A percentile compares a stretch with the other conserved stretches of the same genome.
phyloP scores from a whole-genome alignment of 2,329 filamentous ascomycete species.

The Neocucurbitaria cava region DNA sequence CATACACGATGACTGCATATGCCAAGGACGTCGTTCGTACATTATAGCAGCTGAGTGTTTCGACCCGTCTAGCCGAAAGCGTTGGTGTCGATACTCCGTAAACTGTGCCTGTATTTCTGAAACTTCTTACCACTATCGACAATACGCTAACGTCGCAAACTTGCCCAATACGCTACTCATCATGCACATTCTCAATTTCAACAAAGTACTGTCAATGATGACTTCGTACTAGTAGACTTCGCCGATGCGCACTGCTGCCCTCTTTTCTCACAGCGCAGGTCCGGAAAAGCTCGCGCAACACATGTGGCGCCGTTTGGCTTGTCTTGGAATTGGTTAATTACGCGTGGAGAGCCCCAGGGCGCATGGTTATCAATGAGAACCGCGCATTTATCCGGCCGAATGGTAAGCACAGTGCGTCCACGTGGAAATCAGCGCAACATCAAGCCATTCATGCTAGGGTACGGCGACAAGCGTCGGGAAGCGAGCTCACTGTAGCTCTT shows the following conservation, averaged over 20 bases:
- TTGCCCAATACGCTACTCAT: neutral
- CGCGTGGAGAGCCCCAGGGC: conserved; percentile 10
- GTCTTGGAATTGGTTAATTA: conserved; percentile 14
- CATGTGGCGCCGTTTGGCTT: conserved; percentile 6
- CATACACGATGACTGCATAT: conserved; percentile 1
- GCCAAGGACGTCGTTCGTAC: conserved; percentile 9
- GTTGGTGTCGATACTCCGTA: no score
- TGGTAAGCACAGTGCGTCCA: conserved; percentile 33
- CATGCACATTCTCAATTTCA: conserved; percentile 1
- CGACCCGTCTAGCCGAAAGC: no score
- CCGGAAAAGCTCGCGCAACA: neutral
- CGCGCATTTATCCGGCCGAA: conserved; percentile 24
- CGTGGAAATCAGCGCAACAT: conserved; percentile 24
- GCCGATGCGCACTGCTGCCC: neutral
- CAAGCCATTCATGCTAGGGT: conserved; percentile 9
- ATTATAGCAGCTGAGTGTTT: neutral
- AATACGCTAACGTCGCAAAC: neutral
- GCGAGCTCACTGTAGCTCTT: conserved; percentile 16
- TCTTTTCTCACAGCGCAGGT: neutral
- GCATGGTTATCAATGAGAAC: conserved; percentile 17
- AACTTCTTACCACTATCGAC: neutral
- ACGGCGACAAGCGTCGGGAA: neutral
- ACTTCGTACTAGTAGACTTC: neutral
- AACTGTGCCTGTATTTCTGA: neutral
- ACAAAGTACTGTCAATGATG: neutral